phyloP scores from a whole-genome alignment of 306 rosid species.

The Quercus parvula region DNA sequence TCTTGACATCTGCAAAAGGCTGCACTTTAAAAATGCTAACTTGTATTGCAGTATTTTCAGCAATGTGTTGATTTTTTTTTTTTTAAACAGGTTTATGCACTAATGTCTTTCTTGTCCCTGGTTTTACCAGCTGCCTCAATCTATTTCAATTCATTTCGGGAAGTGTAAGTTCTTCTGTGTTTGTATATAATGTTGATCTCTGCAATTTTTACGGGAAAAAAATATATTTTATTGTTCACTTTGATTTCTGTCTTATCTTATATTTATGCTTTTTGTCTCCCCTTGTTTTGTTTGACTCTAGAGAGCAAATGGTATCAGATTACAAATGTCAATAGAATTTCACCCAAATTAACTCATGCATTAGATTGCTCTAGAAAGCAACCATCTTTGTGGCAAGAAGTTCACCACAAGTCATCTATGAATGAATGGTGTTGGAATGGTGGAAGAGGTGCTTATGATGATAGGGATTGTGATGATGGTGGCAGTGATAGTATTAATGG shows the following conservation, averaged over 20 bases:
- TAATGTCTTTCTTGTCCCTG: conserved; percentile 92
- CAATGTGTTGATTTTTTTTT: conserved; percentile 3
- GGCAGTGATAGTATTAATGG: background rate
- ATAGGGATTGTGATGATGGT: background rate
- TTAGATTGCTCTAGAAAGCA: background rate
- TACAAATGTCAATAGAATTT: background rate
- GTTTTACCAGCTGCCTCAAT: conserved; percentile 67
- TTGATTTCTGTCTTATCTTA: conserved; percentile 5
- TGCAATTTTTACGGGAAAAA: conserved; percentile 13
- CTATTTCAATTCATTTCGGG: conserved; percentile 84
- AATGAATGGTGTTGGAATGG: background rate
- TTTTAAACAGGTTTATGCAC: conserved; percentile 77
- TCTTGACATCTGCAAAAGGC: background rate
- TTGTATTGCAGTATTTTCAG: conserved; percentile 5
- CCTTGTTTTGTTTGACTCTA: conserved; percentile 3
- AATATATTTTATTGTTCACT: background rate
- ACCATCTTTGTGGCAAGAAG: background rate
- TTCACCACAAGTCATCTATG: background rate
- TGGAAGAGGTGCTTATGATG: background rate
- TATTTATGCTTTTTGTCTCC: background rate
- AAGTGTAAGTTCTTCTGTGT: conserved; percentile 73
- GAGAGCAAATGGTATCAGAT: background rate
- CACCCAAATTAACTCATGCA: background rate
- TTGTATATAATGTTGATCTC: conserved; percentile 10
- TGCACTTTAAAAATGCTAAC: conserved; percentile 3